Base-by-base conservation (phyloP, 805 yeast genomes). In the Candida ovalis region DNA sequence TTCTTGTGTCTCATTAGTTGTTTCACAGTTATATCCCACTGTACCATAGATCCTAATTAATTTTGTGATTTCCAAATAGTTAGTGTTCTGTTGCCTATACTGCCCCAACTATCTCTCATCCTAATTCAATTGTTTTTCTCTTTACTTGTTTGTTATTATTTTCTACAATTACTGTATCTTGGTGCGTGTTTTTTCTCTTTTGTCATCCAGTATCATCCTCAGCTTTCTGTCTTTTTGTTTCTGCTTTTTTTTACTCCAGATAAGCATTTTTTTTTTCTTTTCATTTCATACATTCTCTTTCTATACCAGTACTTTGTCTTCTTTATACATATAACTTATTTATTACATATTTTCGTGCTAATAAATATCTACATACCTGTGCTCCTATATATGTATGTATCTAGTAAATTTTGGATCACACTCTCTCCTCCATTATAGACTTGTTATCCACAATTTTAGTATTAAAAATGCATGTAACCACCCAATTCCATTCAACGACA, bases 401-500 rank as follows among this genome's bases (percentile, higher is more conserved):
- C 10, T 7, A 30, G n/a, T 15, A 12, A 7, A 30, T 15, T 5
- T 10, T 12, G 5, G 5, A 30, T 30, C 15, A 30, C 5, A 30
- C 7, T 12, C 18, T 42, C 44, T 53, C 53, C 24, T 55, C 58
- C n/a, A 60, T 42, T 22, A 60, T 50, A 35, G 52, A 50, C 42
- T 46, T 48, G 23, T 54, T 53, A 3, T 47, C 42, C n/a, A 54
- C 51, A 28, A 60, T 32, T n/a, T 62, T 55, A 72, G 75, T 70
- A 43, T 69, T 71, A 62, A 82, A 81, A 0, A 82, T 77, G 42
- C 81, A 72, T 48, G 72, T 64, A 13, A 82, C 79, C 44, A 84
- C 76, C 84, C 85, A 80, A 44, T 81, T 78, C 87, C 86, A 82
- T 50, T 79, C 84, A 17, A 80, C 73, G 1, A 78, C 66, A 12